Evolutionary conservation across 2,329 filamentous ascomycete genomes (phyloP).

Genomic region (Diaporthe caulivora): DNA sequence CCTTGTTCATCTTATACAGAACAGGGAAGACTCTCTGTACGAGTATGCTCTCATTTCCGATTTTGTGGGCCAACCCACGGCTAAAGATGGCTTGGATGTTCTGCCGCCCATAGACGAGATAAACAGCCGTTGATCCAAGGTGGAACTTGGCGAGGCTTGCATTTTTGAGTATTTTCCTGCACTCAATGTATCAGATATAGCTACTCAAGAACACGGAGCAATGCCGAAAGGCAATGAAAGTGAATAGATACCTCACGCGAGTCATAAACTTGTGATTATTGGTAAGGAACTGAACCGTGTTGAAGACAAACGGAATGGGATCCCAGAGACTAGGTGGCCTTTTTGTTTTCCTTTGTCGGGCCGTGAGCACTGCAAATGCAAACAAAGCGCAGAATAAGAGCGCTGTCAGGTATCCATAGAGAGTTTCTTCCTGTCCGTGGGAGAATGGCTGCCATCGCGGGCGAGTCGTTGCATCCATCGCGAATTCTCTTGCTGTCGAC

Average conservation of each 20-base stretch:
- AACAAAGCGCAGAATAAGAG: neutral
- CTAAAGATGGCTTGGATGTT: neutral
- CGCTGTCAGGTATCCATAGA: neutral
- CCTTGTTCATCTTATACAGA: neutral
- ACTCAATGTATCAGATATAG: neutral
- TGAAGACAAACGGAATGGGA: neutral
- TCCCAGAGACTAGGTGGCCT: neutral
- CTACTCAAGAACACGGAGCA: too few species aligned
- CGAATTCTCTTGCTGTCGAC: neutral
- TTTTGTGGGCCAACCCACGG: neutral
- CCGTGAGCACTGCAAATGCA: neutral
- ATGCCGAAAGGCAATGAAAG: too few species aligned
- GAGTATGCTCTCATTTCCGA: neutral
- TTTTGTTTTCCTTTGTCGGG: neutral
- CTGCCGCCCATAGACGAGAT: neutral
- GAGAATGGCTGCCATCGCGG: neutral
- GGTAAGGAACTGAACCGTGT: neutral
- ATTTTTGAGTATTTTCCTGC: neutral
- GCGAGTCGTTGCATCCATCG: neutral
- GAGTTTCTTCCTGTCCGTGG: neutral
- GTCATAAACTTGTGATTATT: neutral
- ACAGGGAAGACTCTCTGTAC: neutral
- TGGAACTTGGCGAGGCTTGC: neutral
- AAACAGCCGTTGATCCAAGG: neutral
- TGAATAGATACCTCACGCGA: neutral